Conservation (phyloP, 768 basidiomycete species). For the Exsudoporus frostii region DNA sequence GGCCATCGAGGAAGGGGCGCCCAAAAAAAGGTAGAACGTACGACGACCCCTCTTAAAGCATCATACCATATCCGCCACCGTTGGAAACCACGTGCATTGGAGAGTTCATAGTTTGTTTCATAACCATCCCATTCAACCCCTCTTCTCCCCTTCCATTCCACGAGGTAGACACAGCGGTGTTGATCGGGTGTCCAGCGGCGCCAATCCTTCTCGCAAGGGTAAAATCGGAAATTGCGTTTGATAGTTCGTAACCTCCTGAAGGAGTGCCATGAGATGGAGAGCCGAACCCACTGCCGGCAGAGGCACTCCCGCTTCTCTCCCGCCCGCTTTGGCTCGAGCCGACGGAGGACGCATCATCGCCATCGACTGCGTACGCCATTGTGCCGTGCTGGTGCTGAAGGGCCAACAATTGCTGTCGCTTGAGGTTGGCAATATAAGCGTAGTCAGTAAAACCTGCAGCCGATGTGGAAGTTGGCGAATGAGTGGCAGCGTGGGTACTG, state of each 20-base stretch:
- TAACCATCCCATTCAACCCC: conserved; percentile 33
- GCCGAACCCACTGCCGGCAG: conserved; percentile 31
- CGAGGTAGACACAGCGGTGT: conserved; percentile 21
- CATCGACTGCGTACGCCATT: conserved; percentile 31
- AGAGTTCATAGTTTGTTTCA: conserved; percentile 33
- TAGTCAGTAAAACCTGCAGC: conserved; percentile 21
- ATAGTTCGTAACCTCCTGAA: conserved; percentile 37
- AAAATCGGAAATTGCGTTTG: conserved; percentile 29
- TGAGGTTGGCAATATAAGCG: conserved; percentile 22
- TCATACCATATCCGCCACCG: conserved; percentile 37
- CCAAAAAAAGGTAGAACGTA: conserved; percentile 6
- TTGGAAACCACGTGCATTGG: conserved; percentile 41
- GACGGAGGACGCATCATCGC: conserved; percentile 39
- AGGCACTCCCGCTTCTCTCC: conserved; percentile 38
- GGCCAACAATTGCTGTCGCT: conserved; percentile 31
- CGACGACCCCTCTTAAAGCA: conserved; percentile 29
- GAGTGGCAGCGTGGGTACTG: conserved; percentile 34
- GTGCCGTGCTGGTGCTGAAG: conserved; percentile 30
- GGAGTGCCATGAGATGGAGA: conserved; percentile 31
- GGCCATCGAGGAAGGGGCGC: not conserved
- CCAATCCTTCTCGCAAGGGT: conserved; percentile 21
- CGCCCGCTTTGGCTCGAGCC: conserved; percentile 33
- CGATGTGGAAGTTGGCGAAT: conserved; percentile 11
- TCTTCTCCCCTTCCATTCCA: conserved; percentile 29
- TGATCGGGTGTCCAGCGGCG: conserved; percentile 25